Conservation (phyloP, 768 basidiomycete species). For the Glaciozyma antarctica region DNA sequence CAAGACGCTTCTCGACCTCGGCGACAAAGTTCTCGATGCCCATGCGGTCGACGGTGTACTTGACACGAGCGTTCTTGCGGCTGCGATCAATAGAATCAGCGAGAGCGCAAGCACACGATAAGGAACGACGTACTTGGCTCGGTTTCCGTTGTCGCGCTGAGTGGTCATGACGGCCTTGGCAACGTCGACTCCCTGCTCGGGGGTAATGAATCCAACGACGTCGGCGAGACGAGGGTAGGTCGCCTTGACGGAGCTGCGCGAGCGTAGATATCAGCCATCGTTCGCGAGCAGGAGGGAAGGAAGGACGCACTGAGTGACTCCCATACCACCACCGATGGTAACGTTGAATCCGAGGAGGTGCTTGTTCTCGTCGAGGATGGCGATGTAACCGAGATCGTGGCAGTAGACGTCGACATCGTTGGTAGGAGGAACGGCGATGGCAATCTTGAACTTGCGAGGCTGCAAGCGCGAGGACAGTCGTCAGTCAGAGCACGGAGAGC, state of each 20-base stretch:
- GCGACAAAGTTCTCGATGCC: constrained; percentile 75
- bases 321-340: constrained; percentile 91
- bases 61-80: constrained; percentile 38
- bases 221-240: constrained; percentile 86
- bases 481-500: not conserved
- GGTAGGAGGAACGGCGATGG: constrained; percentile 87
- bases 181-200: constrained; percentile 71
- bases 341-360: constrained; percentile 89
- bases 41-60: constrained; percentile 96
- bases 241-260: constrained; percentile 71
- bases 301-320: constrained; percentile 64
- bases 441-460: constrained; percentile 76
- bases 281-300: not conserved
- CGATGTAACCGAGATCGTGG: constrained; percentile 94
- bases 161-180: constrained; percentile 89
- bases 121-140: constrained; percentile 62
- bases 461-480: constrained; percentile 13
- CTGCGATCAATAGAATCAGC: constrained; percentile 33
- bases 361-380: constrained; percentile 67
- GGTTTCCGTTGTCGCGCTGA: constrained; percentile 93
- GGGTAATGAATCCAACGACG: constrained; percentile 83
- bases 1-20: constrained; percentile 81
- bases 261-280: not conserved
- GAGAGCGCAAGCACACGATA: not conserved
- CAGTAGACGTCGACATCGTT: constrained; percentile 89